These are phyloP conservation scores for Suillus tomentosus DNA, from an alignment of 768 basidiomycete species.

Conservation along the genomic window DNA sequence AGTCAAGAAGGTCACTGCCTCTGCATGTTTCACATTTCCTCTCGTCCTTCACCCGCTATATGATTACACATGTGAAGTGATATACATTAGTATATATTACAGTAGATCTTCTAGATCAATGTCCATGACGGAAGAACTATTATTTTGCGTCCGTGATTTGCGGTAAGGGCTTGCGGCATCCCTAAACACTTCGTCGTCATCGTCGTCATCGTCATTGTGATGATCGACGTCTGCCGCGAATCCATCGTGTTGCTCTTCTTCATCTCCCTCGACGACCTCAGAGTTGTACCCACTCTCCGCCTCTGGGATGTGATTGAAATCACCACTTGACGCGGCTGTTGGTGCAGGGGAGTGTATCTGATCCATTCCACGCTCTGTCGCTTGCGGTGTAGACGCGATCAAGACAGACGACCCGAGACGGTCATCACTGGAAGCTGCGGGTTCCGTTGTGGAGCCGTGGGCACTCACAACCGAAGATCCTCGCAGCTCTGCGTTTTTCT, in stretches of 20 bases:
- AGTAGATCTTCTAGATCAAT: slow-evolving; percentile 28
- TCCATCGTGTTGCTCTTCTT: slow-evolving; percentile 28
- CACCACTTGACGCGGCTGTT: slow-evolving; percentile 51
- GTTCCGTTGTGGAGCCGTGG: slow-evolving; percentile 33
- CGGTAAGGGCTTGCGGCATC: slow-evolving; percentile 9
- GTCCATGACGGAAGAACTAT: slow-evolving; percentile 28
- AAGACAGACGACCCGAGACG: slow-evolving; percentile 30
- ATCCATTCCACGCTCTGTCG: slow-evolving; percentile 33
- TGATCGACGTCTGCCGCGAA: slow-evolving; percentile 27
- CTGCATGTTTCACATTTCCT: not conserved
- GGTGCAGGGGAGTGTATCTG: slow-evolving; percentile 51
- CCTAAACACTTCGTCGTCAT: slow-evolving; percentile 9
- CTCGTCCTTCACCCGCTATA: not conserved
- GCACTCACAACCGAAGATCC: slow-evolving; percentile 26
- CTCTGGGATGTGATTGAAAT: slow-evolving; percentile 40
- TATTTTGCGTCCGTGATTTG: slow-evolving; percentile 14
- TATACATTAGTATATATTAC: slow-evolving; percentile 15
- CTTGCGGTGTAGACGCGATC: slow-evolving; percentile 24
- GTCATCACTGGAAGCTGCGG: slow-evolving; percentile 24
- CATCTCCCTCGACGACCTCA: slow-evolving; percentile 38
- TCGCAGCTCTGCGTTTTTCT: slow-evolving; percentile 34
- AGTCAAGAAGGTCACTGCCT: not conserved
- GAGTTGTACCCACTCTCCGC: slow-evolving; percentile 60
- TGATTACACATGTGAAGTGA: not conserved
- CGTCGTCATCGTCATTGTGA: slow-evolving; percentile 13